Evolutionary conservation across 768 basidiomycete species (phyloP), one percentile per base, ranked within the genome.

Genomic region (Rhizopogon vesiculosus): DNA sequence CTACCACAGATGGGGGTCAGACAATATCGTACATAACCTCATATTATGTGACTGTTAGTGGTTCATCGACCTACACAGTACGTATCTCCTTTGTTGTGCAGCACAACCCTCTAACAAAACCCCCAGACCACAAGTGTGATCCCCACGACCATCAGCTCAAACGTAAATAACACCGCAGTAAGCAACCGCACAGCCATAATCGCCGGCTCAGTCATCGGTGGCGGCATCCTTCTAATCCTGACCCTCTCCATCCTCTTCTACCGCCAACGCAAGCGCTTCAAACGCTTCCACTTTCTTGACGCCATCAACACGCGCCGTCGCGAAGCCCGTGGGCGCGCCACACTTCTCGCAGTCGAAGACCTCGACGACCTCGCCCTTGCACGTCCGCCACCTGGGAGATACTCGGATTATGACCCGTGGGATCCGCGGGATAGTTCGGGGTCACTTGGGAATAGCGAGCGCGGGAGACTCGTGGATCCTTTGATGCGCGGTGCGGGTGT

Each of bases 141-240:
- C 6, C 63, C 67, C 10, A 66, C 41, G 7, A 64, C 61, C 29
- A 64, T 70, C 42, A 60, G 60, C 9, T 2, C 39, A 35, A 1
- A 12, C 0, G 29, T 59, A 0, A 15, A n/a, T 31, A 22, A 33
- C 13, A 38, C 56, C 15, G 54, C 58, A 2, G 38, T 59, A 22
- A 54, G 46, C 25, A 43, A 64, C 4, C 76, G 75, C 18, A 76
- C 72, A 1, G 71, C 72, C 40, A 66, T 76, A 41, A 78, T 80
- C 31, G 77, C 73, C 3, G 77, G 76, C 3, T 65, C 72, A 3
- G 74, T 76, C 31, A 68, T 71, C 5, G 77, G 70, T 2, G 71
- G 64, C 8, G 69, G 74, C 15, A 63, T 69, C 7, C 43, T 79
- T 31, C 49, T 80, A 13, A 66, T 77, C 45, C 22, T 74, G 3